phyloP scores from a whole-genome alignment of 1,284 basidiomycete species.

The Microbotryum silenes-acaulis region DNA sequence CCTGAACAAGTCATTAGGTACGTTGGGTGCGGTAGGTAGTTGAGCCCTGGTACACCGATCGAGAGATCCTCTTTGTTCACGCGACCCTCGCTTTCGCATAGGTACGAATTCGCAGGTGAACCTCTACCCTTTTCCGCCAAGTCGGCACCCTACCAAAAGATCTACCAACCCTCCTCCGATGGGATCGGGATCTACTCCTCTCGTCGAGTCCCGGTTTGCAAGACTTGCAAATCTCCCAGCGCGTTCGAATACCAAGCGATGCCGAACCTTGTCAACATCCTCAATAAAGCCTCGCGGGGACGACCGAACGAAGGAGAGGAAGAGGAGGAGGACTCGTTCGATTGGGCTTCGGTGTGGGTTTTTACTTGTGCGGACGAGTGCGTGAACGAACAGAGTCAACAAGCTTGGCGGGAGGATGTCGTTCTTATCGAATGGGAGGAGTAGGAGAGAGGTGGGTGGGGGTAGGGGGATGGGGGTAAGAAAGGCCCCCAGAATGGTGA shows the following conservation, averaged over 20 bases:
- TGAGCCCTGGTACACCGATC: not conserved
- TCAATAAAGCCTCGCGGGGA: slow-evolving; percentile 51
- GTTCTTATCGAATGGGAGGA: slow-evolving; percentile 66
- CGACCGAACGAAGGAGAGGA: slow-evolving; percentile 46
- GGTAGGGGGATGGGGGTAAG: no score
- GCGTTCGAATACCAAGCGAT: slow-evolving; percentile 78
- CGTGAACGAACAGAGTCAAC: slow-evolving; percentile 43
- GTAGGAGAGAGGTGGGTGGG: not conserved
- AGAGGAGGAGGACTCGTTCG: slow-evolving; percentile 51
- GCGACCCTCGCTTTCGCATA: slow-evolving; percentile 37
- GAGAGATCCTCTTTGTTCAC: not conserved
- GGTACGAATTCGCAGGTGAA: slow-evolving; percentile 64
- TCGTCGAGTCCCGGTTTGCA: slow-evolving; percentile 49
- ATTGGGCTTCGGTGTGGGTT: slow-evolving; percentile 74
- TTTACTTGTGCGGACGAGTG: slow-evolving; percentile 71
- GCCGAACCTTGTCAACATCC: slow-evolving; percentile 72
- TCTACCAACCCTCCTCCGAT: slow-evolving; percentile 55
- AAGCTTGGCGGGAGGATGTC: slow-evolving; percentile 60
- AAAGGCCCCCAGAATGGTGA: no score
- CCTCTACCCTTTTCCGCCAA: slow-evolving; percentile 62
- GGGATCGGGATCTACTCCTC: slow-evolving; percentile 23
- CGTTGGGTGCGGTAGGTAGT: not conserved
- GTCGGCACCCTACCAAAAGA: slow-evolving; percentile 56
- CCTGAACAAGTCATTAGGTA: slow-evolving; percentile 70
- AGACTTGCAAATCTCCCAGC: slow-evolving; percentile 53